phyloP scores from a whole-genome alignment of 2,329 filamentous ascomycete species.

The Diaporthe citriasiana region DNA sequence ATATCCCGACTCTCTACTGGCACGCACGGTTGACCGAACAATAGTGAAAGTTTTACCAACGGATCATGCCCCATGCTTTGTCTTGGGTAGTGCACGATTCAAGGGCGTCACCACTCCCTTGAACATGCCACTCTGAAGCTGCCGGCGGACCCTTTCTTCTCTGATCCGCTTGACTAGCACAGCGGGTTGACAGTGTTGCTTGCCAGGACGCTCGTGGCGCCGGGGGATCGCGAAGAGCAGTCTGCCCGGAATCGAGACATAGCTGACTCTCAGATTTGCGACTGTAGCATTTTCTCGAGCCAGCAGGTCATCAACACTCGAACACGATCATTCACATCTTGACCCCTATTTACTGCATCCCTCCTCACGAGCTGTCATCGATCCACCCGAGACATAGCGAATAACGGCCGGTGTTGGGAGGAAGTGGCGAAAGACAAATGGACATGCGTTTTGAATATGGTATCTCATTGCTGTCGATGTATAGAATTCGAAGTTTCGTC shows the following conservation, averaged over 20 bases:
- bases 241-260: background rate
- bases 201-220: background rate
- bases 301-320: background rate
- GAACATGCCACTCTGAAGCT: background rate
- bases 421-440: background rate
- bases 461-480: slow-evolving; percentile 13
- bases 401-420: background rate
- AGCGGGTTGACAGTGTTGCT: background rate
- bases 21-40: no score
- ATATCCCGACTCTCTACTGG: no score
- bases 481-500: background rate
- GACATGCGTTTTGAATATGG: background rate
- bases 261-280: background rate
- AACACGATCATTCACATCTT: background rate
- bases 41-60: no score
- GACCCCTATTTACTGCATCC: background rate
- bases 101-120: background rate
- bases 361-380: background rate
- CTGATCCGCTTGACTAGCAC: background rate
- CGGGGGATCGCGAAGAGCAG: background rate
- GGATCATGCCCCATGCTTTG: no score
- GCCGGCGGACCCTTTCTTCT: background rate
- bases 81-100: background rate
- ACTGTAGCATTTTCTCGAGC: background rate
- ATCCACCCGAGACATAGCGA: no score